Evolutionary conservation across 495 filamentous ascomycete genomes (phyloP), one percentile per base, ranked within the genome.

Genomic region (Trypethelium eluteriae): DNA sequence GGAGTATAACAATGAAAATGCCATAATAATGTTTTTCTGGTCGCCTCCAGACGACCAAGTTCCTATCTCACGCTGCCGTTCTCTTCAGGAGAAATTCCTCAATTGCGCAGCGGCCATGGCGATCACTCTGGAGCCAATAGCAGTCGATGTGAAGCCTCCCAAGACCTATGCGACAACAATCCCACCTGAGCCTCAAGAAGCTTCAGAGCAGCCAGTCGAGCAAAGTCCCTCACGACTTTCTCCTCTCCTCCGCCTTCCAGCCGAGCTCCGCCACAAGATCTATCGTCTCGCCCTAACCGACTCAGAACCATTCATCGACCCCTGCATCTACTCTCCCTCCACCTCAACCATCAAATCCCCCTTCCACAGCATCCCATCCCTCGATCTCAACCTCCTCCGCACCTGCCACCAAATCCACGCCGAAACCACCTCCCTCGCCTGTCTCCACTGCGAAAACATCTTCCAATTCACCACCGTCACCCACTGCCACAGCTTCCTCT

Each of bases 201-300:
- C 35, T 63, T 34, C 38, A 63, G 18, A 63, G 12, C 35, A 3
- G 4, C 7, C 7, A 0, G 0, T 34, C 12, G 9, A 41, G 62
- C 3, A 72, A 41, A 25, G 25, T 25, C 34, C 68, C 44, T 67
- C 72, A 44, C 50, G 47, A 5, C 67, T 69, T 35, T 70, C 65
- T 2, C 63, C 66, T 36, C 64, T 74, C 32, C 44, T 72, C 38
- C 62, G 66, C n/a, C 70, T 74, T 18, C 72, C 70, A 38, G 61
- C 38, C 32, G 72, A 74, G 62, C 64, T 72, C 39, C 69, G 69
- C 34, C 50, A 71, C 66, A 63, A 64, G 7, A 72, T 74, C 47
- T 72, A 63, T 50, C 25, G 46, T n/a, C 66, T 63, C 44, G 68
- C 65, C 49, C 69, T 74, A 34, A 63, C 63, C 14, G 39, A 66